Conservation (phyloP, 768 basidiomycete genomes). For the Termitomyces heimii region DNA sequence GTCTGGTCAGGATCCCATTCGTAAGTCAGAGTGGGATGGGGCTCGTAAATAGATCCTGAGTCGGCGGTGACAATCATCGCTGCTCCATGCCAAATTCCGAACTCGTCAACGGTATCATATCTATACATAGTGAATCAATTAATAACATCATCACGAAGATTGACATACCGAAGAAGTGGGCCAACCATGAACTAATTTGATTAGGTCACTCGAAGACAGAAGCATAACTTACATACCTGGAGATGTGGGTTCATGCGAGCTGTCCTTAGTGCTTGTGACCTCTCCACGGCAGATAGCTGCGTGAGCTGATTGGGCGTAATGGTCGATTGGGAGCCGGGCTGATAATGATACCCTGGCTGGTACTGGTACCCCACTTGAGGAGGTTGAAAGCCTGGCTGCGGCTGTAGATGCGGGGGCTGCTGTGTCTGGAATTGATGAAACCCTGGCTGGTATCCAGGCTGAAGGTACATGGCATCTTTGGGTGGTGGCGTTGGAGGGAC, state of each 20-base stretch:
- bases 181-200: slow-evolving; percentile 76
- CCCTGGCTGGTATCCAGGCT: slow-evolving; percentile 13
- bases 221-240: slow-evolving; percentile 35
- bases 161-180: slow-evolving; percentile 56
- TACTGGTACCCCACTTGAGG: slow-evolving; percentile 9
- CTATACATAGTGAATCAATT: slow-evolving; percentile 24
- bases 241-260: slow-evolving; percentile 78
- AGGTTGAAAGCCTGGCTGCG: slow-evolving; percentile 11
- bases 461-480: slow-evolving; percentile 33
- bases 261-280: slow-evolving; percentile 51
- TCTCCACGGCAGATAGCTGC: slow-evolving; percentile 54
- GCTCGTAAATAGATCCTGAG: slow-evolving; percentile 72
- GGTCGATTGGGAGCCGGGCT: slow-evolving; percentile 20
- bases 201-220: background rate
- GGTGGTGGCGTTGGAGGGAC: slow-evolving; percentile 42
- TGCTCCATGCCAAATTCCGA: slow-evolving; percentile 82
- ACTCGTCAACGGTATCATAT: slow-evolving; percentile 81
- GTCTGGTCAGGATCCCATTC: slow-evolving; percentile 63
- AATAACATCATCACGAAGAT: background rate
- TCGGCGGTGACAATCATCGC: slow-evolving; percentile 86
- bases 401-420: background rate
- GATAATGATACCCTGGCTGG: slow-evolving; percentile 15
- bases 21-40: slow-evolving; percentile 62
- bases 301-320: slow-evolving; percentile 36
- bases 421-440: background rate